Evolutionary conservation across 768 basidiomycete species (phyloP).

Genomic region (Russula virescens): DNA sequence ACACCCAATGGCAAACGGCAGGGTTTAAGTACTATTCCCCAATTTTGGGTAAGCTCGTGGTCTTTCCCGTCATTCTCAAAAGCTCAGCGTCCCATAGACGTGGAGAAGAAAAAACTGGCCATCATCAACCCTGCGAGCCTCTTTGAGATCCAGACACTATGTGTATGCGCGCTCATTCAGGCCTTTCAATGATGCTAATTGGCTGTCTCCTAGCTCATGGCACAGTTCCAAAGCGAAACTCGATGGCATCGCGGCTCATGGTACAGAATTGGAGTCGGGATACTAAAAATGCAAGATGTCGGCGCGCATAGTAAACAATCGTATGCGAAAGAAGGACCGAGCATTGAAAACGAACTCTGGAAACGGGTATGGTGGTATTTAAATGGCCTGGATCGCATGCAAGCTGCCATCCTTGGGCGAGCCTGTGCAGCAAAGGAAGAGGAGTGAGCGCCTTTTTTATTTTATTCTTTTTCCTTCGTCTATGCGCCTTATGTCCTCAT

Average conservation of each 20-base stretch:
- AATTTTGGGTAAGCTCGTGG: slow-evolving; percentile 41
- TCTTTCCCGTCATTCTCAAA: slow-evolving; percentile 3
- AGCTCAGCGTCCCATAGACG: slow-evolving; percentile 34
- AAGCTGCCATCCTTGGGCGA: slow-evolving; percentile 49
- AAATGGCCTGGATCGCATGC: slow-evolving; percentile 52
- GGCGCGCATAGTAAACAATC: slow-evolving; percentile 42
- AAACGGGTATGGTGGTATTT: slow-evolving; percentile 53
- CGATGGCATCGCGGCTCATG: slow-evolving; percentile 39
- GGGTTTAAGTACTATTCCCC: slow-evolving; percentile 58
- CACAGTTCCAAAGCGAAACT: slow-evolving; percentile 43
- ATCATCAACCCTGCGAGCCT: slow-evolving; percentile 51
- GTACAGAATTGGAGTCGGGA: slow-evolving; percentile 38
- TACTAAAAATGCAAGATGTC: slow-evolving; percentile 52
- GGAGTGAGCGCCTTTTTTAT: slow-evolving; percentile 46
- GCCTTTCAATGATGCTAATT: slow-evolving; percentile 20
- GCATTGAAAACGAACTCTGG: slow-evolving; percentile 44
- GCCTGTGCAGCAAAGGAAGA: slow-evolving; percentile 55
- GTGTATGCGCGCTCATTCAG: slow-evolving; percentile 32
- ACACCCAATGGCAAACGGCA: slow-evolving; percentile 45
- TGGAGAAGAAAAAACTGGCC: slow-evolving; percentile 46
- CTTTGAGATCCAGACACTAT: slow-evolving; percentile 58
- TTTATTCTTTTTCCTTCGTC: no score
- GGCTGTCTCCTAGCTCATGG: slow-evolving; percentile 38
- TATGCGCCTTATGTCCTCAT: not conserved
- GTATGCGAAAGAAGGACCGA: slow-evolving; percentile 27